A percentile compares a stretch with the other conserved stretches of the same genome.
These are phyloP conservation scores for Amylocystis lapponica DNA, from an alignment of 768 basidiomycete genomes.

Conservation along the genomic window DNA sequence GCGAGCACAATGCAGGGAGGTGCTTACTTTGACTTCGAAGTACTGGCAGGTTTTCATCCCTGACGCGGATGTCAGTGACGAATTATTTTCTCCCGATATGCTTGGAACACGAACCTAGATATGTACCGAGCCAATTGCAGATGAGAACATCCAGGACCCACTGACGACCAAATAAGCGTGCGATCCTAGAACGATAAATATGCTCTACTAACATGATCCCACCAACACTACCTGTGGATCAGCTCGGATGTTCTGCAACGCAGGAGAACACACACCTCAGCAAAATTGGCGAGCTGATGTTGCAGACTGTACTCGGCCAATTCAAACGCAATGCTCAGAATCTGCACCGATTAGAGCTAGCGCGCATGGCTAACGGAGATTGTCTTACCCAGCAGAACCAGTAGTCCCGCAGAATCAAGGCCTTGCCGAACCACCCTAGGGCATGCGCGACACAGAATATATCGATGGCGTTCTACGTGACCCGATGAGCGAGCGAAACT, in stretches of 20 bases:
- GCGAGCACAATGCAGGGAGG: background rate
- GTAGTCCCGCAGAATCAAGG: conserved; percentile 84
- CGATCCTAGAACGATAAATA: conserved; percentile 6
- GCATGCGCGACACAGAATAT: conserved; percentile 85
- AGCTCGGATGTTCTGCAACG: conserved; percentile 8
- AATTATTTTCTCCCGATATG: conserved; percentile 4
- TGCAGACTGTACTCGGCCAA: conserved; percentile 85
- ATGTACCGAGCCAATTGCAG: conserved; percentile 87
- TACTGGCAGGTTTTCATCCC: conserved; percentile 87
- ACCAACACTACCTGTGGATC: conserved; percentile 64
- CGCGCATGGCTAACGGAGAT: too few relatives aligned
- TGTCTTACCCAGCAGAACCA: conserved; percentile 91
- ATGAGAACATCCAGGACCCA: conserved; percentile 84
- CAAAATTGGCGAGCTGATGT: conserved; percentile 85
- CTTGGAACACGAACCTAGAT: conserved; percentile 47
- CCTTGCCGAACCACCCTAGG: conserved; percentile 89
- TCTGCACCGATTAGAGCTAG: conserved; percentile 38
- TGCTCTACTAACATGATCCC: conserved; percentile 70
- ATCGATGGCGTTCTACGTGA: conserved; percentile 67
- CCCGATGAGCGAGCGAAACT: background rate
- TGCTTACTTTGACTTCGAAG: conserved; percentile 73
- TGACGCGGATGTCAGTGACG: conserved; percentile 21
- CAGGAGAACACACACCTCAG: conserved; percentile 50
- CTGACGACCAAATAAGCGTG: conserved; percentile 30
- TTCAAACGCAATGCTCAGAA: conserved; percentile 82